A percentile compares a stretch with the other conserved stretches of the same genome.
Conservation (phyloP, 192 early-diverging fungal genomes). For the Coemansia sp. region DNA sequence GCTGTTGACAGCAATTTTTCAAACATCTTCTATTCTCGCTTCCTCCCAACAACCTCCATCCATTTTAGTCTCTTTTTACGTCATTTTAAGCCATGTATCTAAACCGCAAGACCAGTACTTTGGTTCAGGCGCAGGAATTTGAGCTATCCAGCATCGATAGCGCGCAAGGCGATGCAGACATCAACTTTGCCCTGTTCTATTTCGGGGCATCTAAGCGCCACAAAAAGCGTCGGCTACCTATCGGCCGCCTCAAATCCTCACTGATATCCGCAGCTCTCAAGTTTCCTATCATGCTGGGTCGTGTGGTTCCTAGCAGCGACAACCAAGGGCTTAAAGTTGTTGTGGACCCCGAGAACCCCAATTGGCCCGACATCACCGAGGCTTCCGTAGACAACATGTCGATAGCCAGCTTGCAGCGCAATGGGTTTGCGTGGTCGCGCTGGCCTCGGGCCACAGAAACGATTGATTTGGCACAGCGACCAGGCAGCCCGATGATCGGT, state of each 20-base stretch:
- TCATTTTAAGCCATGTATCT: not conserved
- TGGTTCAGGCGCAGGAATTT: conserved; percentile 12
- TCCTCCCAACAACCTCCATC: not conserved
- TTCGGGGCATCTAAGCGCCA: not conserved
- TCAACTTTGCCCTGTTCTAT: conserved; percentile 43
- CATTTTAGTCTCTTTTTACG: not conserved
- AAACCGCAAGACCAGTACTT: not conserved
- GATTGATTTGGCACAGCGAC: conserved; percentile 5
- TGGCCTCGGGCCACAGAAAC: conserved; percentile 18
- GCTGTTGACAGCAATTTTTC: no score
- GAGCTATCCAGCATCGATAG: conserved; percentile 32
- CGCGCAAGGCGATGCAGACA: conserved; percentile 32
- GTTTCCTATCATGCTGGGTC: conserved; percentile 32
- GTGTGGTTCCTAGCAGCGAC: not conserved
- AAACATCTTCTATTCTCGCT: no score
- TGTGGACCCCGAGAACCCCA: conserved; percentile 20
- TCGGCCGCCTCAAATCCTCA: conserved; percentile 5
- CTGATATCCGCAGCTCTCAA: conserved; percentile 10
- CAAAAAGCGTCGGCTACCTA: conserved; percentile 5
- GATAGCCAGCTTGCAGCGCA: not conserved
- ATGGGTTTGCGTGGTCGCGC: conserved; percentile 10
- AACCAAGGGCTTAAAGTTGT: conserved; percentile 2
- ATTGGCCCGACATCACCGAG: conserved; percentile 38
- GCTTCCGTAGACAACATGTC: not conserved
- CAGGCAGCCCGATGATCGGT: conserved; percentile 18